Conservation (phyloP, 2,329 filamentous ascomycete genomes). For the Cladosporium sp. region DNA sequence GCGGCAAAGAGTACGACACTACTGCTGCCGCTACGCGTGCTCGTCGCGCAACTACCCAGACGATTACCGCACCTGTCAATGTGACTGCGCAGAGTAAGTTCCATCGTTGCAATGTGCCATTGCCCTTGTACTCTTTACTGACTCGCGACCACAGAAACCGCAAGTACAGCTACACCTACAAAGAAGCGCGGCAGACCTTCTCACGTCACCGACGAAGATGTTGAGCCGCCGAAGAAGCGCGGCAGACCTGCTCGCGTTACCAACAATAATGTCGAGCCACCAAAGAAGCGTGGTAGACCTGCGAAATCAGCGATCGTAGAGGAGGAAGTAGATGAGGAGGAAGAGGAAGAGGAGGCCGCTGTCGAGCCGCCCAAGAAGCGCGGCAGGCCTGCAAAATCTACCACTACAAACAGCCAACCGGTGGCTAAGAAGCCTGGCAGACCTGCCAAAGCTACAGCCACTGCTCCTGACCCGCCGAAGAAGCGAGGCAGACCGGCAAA, state of each 20-base stretch:
- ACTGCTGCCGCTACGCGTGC: conserved; percentile 34
- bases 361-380: conserved; percentile 24
- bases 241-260: conserved; percentile 24
- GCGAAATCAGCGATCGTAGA: conserved; percentile 3
- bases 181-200: conserved; percentile 27
- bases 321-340: background rate
- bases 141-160: background rate
- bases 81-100: background rate
- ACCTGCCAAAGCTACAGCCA: conserved; percentile 25
- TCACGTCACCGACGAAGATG: conserved; percentile 11
- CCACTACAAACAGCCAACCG: background rate
- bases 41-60: conserved; percentile 21
- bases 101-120: background rate
- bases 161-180: background rate
- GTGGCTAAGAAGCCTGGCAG: conserved; percentile 36
- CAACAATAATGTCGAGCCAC: conserved; percentile 1
- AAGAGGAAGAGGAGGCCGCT: background rate
- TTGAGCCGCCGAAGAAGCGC: conserved; percentile 23
- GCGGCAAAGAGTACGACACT: conserved; percentile 32
- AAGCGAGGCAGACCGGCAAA: conserved; percentile 25
- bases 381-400: conserved; percentile 23
- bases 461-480: conserved; percentile 20
- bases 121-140: background rate
- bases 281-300: conserved; percentile 26
- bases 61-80: background rate